These are phyloP conservation scores for Rhododendron kiyosumense DNA, from an alignment of 148 eudicot genomes.

Conservation along the genomic window DNA sequence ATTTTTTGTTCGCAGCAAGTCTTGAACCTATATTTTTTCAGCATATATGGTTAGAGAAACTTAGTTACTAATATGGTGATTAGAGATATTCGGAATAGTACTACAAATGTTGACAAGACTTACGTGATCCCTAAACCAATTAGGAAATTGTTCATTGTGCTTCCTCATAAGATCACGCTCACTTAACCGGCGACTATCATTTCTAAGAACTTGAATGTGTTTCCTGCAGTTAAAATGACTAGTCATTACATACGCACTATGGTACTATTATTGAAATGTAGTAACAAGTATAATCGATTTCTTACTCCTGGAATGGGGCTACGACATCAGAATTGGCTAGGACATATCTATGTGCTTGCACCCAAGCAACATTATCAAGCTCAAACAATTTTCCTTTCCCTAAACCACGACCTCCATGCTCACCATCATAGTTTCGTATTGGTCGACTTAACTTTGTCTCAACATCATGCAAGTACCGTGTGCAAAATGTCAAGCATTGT, in stretches of 20 bases:
- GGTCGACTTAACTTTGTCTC: background rate
- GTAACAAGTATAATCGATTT: background rate
- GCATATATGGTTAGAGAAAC: too few species aligned
- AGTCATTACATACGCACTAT: background rate
- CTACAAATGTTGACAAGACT: background rate
- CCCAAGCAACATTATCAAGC: background rate
- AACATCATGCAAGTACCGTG: background rate
- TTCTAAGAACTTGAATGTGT: background rate
- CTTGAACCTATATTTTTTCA: background rate
- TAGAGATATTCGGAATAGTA: too few species aligned
- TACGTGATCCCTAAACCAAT: constrained; percentile 4
- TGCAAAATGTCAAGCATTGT: background rate
- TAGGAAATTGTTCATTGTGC: constrained; percentile 1
- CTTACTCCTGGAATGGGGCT: background rate
- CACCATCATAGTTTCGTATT: background rate
- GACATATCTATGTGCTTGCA: background rate
- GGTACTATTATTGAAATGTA: too few species aligned
- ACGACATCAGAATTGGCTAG: background rate
- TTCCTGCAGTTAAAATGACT: background rate
- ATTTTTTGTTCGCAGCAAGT: background rate
- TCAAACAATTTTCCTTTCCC: background rate
- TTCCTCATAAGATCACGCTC: background rate
- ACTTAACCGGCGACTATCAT: background rate
- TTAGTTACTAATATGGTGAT: too few species aligned
- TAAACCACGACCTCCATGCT: background rate